These are phyloP conservation scores for Capsella bursapastoris DNA, from an alignment of 345 rosid species.

Conservation along the genomic window DNA sequence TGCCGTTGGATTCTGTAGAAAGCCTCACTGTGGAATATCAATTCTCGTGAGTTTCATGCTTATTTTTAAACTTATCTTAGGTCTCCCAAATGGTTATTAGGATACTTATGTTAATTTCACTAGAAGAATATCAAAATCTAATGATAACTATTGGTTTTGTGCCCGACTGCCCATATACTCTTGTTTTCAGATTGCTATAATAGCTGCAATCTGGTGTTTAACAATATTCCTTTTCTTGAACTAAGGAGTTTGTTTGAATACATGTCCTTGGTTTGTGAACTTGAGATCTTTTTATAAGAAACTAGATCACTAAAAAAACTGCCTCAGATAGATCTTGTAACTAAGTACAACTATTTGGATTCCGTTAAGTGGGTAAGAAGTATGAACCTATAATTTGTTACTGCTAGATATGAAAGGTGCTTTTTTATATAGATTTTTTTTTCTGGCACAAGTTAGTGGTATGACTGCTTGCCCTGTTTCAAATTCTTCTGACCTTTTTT, in stretches of 20 bases:
- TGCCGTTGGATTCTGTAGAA: slow-evolving; percentile 29
- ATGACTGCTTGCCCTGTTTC: slow-evolving; percentile 20
- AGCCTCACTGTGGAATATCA: slow-evolving; percentile 11
- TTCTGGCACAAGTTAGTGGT: slow-evolving; percentile 18
- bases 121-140: slow-evolving; percentile 21
- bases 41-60: slow-evolving; percentile 22
- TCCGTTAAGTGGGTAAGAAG: slow-evolving; percentile 6
- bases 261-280: slow-evolving; percentile 12
- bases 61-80: slow-evolving; percentile 13
- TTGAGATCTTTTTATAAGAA: slow-evolving; percentile 10
- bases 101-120: slow-evolving; percentile 15
- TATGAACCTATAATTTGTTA: not conserved
- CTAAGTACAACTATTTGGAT: slow-evolving; percentile 24
- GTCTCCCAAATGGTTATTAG: slow-evolving; percentile 16
- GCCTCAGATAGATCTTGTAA: slow-evolving; percentile 3
- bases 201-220: slow-evolving; percentile 13
- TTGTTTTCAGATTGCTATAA: slow-evolving; percentile 15
- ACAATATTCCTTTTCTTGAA: slow-evolving; percentile 3
- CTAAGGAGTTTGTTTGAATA: slow-evolving; percentile 10
- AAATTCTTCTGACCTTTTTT: slow-evolving; percentile 14
- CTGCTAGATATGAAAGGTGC: not conserved
- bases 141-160: slow-evolving; percentile 17
- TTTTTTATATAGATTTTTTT: not conserved
- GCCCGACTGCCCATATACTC: not conserved
- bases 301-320: slow-evolving; percentile 17